Evolutionary conservation across 75 land plant species (phyloP).

Genomic region (Cupressus sempervirens): DNA sequence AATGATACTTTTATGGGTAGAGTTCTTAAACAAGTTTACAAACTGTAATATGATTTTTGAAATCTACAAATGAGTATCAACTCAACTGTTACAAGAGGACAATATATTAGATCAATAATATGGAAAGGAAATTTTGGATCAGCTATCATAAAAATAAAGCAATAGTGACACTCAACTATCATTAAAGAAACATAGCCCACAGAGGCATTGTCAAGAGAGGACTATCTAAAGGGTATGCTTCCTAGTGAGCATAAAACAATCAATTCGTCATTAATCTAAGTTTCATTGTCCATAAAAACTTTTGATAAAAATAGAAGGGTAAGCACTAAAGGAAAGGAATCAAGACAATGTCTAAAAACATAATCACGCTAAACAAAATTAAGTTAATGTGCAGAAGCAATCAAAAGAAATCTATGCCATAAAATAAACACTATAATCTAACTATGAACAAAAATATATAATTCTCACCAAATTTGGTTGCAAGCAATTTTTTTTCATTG

Average conservation of each 20-base stretch:
- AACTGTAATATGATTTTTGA: background rate
- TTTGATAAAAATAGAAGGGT: background rate
- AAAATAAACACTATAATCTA: background rate
- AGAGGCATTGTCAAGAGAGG: background rate
- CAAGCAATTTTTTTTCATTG: constrained; percentile 57
- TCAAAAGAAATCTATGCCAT: background rate
- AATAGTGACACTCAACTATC: background rate
- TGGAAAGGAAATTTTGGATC: background rate
- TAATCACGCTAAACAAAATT: background rate
- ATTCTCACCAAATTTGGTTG: constrained; percentile 59
- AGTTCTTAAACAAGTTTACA: background rate
- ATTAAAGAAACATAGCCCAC: background rate
- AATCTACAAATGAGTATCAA: background rate
- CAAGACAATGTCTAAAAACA: background rate
- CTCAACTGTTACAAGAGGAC: background rate
- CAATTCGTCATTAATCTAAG: background rate
- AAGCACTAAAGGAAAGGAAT: background rate
- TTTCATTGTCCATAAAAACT: background rate
- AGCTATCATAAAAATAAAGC: background rate
- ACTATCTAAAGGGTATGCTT: background rate
- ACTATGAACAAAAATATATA: background rate
- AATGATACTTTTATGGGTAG: background rate
- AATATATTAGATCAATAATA: background rate
- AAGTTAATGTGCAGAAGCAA: background rate
- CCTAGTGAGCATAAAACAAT: background rate